Base-by-base conservation (phyloP, 176 grass and related monocot species). In the Tillandsia leiboldiana region DNA sequence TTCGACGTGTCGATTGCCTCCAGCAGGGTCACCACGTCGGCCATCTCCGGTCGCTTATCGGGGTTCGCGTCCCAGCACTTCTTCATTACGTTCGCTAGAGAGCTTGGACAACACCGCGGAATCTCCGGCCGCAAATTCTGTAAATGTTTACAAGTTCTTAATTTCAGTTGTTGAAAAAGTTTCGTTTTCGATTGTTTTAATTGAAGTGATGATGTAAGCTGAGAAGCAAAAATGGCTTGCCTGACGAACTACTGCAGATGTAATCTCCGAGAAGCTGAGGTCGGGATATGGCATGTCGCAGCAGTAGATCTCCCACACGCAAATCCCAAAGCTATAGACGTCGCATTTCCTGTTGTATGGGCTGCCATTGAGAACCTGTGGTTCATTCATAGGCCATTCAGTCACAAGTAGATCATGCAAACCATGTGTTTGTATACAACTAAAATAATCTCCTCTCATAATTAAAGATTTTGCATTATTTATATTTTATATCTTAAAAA, bases 251-350 rank as follows among this genome's bases (percentile, higher is more conserved):
- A 99, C 95, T 70, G 95, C 95, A n/a, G 95, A 99, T 63, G 95
- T 94, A 61, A 99, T 86, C 79, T 99, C 95, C 2, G 95, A 99
- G 77, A 99, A 99, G 70, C 90, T 99, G 49, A 99, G 90, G 26
- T 99, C 90, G 4, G 95, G 95, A 73, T 99, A 99, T 18, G 95
- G 95, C 95, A 94, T 99, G 74, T 99, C 95, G n/a, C 95, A 99
- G 63, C 95, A 99, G 82, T 99, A 99, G 83, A 88, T 73, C 72
- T 99, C 95, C 95, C 95, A 99, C 50, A 99, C 68, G 68, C 95
- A 99, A 76, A 99, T 94, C 17, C 95, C 95, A 51, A 91, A 99
- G 75, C 95, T 99, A 83, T 99, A 99, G 20, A 99, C 95, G 70
- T 99, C 95, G 61, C 95, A 99, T 81, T 99, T 99, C 69, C 95